Base-by-base conservation (phyloP, 306 rosid species). In the Astragalus glycyphyllos region DNA sequence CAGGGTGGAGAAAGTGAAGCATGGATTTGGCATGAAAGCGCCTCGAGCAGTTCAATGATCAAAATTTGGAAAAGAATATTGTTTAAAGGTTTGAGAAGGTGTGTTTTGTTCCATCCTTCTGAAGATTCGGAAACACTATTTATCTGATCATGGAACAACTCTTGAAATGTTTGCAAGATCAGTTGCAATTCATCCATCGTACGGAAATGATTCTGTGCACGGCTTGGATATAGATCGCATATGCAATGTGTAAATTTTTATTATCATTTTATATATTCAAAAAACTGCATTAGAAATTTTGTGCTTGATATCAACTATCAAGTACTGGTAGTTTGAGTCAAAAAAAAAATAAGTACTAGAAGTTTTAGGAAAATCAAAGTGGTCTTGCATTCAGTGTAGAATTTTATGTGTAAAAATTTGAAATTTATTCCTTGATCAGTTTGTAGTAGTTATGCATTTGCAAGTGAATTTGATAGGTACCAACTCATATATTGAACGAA, bases 11-110 rank as follows among this genome's bases (percentile, higher is more conserved):
- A 95, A 89, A 79, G 90, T 73, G 69, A 87, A 84, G 79, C 96
- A 77, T 56, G 97, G 99, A 51, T 94, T 94, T 58, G 99, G 99
- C 72, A 91, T 94, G 99, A 94, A 94, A 74, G 58, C 65, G 65
- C 95, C 90, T 31, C 86, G 84, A 74, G 75, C 81, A 73, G 83
- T 76, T 74, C 77, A 90, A 45, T 83, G 72, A 62, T 79, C 61
- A 58, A 76, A 66, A 66, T 37, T 38, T 56, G 45, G 65, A 58
- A 17, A 66, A 51, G 8, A 7, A 49, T 32, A 57, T 66, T 65
- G n/a, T 20, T 50, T 26, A 9, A 57, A 37, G 48, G 63, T 29
- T 71, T 38, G 55, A 48, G 75, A 66, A 59, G 68, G 59, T 12
- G 75, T 59, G 29, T 60, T 53, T 51, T 53, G 61, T 58, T 65